Evolutionary conservation across 257 asterid species (phyloP).

Genomic region (Scutellaria barbata): DNA sequence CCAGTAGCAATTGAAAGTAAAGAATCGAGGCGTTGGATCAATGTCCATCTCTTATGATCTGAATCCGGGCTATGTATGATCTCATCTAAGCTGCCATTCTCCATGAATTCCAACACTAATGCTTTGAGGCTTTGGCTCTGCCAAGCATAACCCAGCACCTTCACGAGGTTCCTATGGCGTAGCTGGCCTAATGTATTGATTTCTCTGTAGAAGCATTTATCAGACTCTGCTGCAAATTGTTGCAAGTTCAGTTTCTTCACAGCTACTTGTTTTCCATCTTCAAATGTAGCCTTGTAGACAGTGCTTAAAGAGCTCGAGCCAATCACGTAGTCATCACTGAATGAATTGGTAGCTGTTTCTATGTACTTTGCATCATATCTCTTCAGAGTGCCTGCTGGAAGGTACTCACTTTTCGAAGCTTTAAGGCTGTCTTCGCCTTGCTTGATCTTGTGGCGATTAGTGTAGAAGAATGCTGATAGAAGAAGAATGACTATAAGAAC

Average conservation of each 20-base stretch:
- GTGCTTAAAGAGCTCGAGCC: constrained; percentile 78
- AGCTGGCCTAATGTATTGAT: constrained; percentile 60
- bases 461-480: constrained; percentile 32
- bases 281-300: constrained; percentile 67
- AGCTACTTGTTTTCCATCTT: constrained; percentile 57
- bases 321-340: constrained; percentile 60
- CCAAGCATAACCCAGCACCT: constrained; percentile 82
- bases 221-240: constrained; percentile 62
- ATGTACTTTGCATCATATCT: constrained; percentile 59
- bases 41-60: constrained; percentile 42
- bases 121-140: constrained; percentile 71
- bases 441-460: constrained; percentile 30
- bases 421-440: constrained; percentile 26
- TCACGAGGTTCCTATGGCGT: constrained; percentile 78
- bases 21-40: constrained; percentile 56
- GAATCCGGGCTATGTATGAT: constrained; percentile 44
- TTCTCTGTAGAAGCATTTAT: constrained; percentile 73
- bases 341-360: constrained; percentile 60
- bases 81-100: constrained; percentile 75
- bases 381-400: constrained; percentile 46
- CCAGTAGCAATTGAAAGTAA: constrained; percentile 64
- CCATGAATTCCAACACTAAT: constrained; percentile 75
- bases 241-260: constrained; percentile 66
- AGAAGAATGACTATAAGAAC: constrained; percentile 43
- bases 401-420: constrained; percentile 32